Base-by-base conservation (phyloP, 805 yeast genomes). In the Brettanomyces sp. region DNA sequence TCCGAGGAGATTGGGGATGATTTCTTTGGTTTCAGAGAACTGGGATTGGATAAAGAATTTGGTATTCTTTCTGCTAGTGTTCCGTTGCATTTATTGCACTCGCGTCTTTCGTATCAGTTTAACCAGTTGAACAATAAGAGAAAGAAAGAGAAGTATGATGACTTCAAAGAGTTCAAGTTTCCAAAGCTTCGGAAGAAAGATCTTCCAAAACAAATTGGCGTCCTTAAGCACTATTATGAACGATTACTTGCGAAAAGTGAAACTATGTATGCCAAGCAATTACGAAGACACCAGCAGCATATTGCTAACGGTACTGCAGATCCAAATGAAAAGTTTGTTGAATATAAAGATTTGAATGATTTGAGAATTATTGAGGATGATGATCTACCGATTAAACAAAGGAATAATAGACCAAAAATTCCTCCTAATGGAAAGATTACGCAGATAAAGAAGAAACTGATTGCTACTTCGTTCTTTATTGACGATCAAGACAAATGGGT, bases 1-100 rank as follows among this genome's bases (percentile, higher is more conserved):
- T 84, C 96, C 1, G 83, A 78, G 55, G 96, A 90, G 49, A 68
- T 93, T 36, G 99, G 98, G 5, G 99, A 91, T 56, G 99, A 93
- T 66, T 93, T 90, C 73, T 95, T 95, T 67, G 99, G 99, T 0
- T 95, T 93, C 70, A 85, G 77, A 59, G 98, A 91, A 53, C 70
- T 93, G 42, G 99, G 99, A 0, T 68, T 93, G 45, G 98, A 91
- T 57, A 86, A 83, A 56, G 99, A 93, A 62, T 84, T 88, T 61
- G 90, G 91, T 9, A 69, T 91, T 59, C 65, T 89, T 43, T 83
- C 90, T 28, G 76, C 90, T 3, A 78, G 95, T 0, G 88, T 93
- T 25, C 99, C 99, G 2, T 70, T 95, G 39, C 95, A 91, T 63
- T 68, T 93, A 47, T 68, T 93, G 35, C 96, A 88, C 54, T 80